phyloP scores from a whole-genome alignment of 2,329 filamentous ascomycete species.

The Hypoxylon sp. region DNA sequence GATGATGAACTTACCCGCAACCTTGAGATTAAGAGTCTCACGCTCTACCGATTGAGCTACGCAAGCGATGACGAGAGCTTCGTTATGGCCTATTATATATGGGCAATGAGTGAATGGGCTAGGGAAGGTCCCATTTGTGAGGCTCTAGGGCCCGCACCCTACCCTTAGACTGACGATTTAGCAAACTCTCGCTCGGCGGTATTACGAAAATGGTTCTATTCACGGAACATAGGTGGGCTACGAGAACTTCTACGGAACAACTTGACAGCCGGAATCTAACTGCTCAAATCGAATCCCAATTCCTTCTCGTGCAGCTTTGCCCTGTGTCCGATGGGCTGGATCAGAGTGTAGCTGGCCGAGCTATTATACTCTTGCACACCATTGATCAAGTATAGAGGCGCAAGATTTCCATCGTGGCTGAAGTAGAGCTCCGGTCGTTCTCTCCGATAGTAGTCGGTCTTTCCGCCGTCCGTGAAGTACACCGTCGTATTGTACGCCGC shows the following conservation, averaged over 20 bases:
- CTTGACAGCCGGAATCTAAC: neutral
- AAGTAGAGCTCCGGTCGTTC: slow-evolving; percentile 66
- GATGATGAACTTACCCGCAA: slow-evolving; percentile 45
- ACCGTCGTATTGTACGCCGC: slow-evolving; percentile 49
- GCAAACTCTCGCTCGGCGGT: neutral
- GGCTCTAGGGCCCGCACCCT: neutral
- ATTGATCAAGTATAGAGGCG: slow-evolving; percentile 62
- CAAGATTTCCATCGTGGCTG: slow-evolving; percentile 62
- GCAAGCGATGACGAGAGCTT: slow-evolving; percentile 68
- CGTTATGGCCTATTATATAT: slow-evolving; percentile 37
- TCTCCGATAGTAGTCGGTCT: slow-evolving; percentile 59
- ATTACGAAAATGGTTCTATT: slow-evolving; percentile 1
- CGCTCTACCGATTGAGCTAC: slow-evolving; percentile 79
- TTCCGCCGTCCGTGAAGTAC: slow-evolving; percentile 59
- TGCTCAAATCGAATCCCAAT: slow-evolving; percentile 32
- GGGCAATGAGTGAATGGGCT: neutral
- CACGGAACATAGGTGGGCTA: neutral
- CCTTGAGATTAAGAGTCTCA: slow-evolving; percentile 72
- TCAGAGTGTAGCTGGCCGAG: slow-evolving; percentile 57
- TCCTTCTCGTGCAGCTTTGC: slow-evolving; percentile 37
- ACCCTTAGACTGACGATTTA: neutral
- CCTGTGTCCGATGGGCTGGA: slow-evolving; percentile 57
- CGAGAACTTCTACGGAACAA: neutral
- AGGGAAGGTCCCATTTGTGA: neutral
- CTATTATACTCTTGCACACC: slow-evolving; percentile 61